Base-by-base conservation (phyloP, 257 asterid genomes). In the Nicotiana sylvestris region DNA sequence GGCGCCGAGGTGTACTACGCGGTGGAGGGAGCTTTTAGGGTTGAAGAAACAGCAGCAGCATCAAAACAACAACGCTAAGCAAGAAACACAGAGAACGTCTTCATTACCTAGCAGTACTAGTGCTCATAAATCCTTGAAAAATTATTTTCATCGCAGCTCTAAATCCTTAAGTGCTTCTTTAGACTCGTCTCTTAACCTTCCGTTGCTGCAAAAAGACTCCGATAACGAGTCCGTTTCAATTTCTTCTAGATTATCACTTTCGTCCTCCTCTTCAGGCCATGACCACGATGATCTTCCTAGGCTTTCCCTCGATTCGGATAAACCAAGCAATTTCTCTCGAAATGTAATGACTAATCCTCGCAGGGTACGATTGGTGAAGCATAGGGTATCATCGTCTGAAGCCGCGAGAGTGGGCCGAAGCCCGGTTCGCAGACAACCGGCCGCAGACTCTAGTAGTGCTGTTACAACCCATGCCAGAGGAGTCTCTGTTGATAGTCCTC, bases 11-110 rank as follows among this genome's bases (percentile, higher is more conserved):
- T 92, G 99, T 86, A 90, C 98, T 25, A 93, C 93, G 82, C 87
- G 97, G 49, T 95, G 99, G 99, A 95, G 89, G 78, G 98, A 93
- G 94, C 89, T 95, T 55, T 86, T 95, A 68, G 95, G 98, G 16
- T 82, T 91, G 85, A 94, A 89, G 88, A 96, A 91, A 83, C 91
- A 92, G 70, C 87, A 89, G n/a, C 93, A 91, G 58, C 16, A 66
- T 13, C 72, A 66, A 3, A 66, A 66, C 6, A 49, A 49, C 56
- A 43, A 6, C 62, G 89, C 82, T n/a, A 92, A 84, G 89, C 90
- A 72, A 57, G 95, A 90, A 78, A 87, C 85, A 66, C 87, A 64
- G n/a, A 91, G 77, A 85, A 87, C 92, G 60, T 79, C 95, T 7
- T 66, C 78, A 11, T 78, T 66, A 2, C 72, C 80, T 37, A 16